Evolutionary conservation across 2,329 filamentous ascomycete species (phyloP).

Genomic region (Pestalotiopsis sp.): DNA sequence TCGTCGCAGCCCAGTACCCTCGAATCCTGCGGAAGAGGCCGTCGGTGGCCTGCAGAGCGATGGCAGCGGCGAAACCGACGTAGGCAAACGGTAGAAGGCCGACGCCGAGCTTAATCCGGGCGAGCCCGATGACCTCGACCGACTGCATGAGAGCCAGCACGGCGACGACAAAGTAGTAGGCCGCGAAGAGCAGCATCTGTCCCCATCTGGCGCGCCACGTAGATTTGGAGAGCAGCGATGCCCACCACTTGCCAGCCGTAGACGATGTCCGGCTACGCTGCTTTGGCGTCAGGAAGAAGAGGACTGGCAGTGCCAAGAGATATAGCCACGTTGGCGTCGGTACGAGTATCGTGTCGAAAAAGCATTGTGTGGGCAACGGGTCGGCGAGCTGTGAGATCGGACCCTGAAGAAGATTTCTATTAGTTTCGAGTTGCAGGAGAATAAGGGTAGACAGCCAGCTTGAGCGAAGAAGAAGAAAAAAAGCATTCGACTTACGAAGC

Average conservation of each 20-base stretch:
- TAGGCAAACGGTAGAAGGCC: conserved; percentile 17
- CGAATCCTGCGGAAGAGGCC: conserved; percentile 19
- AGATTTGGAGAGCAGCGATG: not conserved
- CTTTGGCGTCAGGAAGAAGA: conserved; percentile 20
- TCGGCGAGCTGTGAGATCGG: conserved; percentile 11
- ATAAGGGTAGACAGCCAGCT: too few relatives aligned
- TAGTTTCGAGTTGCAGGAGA: not conserved
- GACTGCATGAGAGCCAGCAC: conserved; percentile 26
- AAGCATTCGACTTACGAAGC: conserved; percentile 11
- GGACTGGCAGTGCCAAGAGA: conserved; percentile 16
- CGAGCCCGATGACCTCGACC: conserved; percentile 27
- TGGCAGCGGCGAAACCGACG: conserved; percentile 21
- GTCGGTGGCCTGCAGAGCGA: conserved; percentile 21
- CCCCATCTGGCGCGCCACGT: conserved; percentile 17
- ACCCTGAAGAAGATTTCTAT: conserved; percentile 2
- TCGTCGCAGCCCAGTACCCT: conserved; percentile 23
- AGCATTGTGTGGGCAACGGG: conserved; percentile 29
- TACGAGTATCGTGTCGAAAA: conserved; percentile 28
- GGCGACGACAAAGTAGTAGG: conserved; percentile 27
- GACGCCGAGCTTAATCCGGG: conserved; percentile 10
- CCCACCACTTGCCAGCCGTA: not conserved
- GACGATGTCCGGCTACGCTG: conserved; percentile 10
- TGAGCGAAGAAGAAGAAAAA: too few relatives aligned
- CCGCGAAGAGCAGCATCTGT: conserved; percentile 18
- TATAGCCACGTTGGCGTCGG: conserved; percentile 29